Conservation (phyloP, 805 yeast genomes). For the Yamadazyma paraphyllophila region DNA sequence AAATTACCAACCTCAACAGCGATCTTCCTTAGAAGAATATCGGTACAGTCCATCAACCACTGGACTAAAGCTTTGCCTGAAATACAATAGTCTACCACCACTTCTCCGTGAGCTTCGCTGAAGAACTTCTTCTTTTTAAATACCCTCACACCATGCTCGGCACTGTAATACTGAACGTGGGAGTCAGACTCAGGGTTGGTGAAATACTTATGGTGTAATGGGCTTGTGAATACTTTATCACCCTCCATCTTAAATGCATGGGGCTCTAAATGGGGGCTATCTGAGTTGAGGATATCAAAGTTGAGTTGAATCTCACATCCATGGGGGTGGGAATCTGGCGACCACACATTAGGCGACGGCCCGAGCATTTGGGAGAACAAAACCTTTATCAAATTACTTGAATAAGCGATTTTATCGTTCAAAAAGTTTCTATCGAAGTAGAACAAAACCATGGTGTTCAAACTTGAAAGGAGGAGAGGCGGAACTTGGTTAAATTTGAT, state of each 20-base stretch:
- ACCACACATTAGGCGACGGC: constrained; percentile 65
- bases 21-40: constrained; percentile 51
- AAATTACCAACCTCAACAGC: constrained; percentile 53
- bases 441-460: constrained; percentile 73
- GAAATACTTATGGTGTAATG: constrained; percentile 73
- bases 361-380: constrained; percentile 68
- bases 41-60: constrained; percentile 91
- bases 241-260: background rate
- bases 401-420: constrained; percentile 59
- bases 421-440: constrained; percentile 60
- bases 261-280: background rate
- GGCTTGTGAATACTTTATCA: constrained; percentile 36
- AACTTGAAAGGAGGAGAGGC: constrained; percentile 48
- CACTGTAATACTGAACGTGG: constrained; percentile 73
- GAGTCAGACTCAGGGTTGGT: constrained; percentile 88
- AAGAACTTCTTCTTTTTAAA: constrained; percentile 39
- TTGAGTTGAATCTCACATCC: constrained; percentile 5
- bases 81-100: constrained; percentile 45
- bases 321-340: constrained; percentile 46
- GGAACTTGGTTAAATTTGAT: constrained; percentile 40
- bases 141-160: constrained; percentile 62
- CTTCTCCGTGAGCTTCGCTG: constrained; percentile 7
- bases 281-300: constrained; percentile 5
- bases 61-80: constrained; percentile 79
- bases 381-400: constrained; percentile 62